Percentiles rank a stretch among this genome's conserved stretches.
Conservation (phyloP, 164 flowering plant genomes). For the Protea cynaroides region DNA sequence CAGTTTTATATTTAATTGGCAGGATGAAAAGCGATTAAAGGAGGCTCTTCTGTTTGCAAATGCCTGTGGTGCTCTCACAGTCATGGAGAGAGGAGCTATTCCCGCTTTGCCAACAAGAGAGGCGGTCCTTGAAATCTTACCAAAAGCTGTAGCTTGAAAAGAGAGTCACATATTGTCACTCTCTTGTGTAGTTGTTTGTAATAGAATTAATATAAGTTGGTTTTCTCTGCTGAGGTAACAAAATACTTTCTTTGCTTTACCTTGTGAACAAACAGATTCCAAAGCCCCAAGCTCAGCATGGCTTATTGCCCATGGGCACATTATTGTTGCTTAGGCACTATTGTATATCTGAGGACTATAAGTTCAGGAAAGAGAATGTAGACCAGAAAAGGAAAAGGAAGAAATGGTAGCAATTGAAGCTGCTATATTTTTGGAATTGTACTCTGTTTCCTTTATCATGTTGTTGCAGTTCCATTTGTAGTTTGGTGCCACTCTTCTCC, state of each 20-base stretch:
- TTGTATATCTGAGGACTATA: too few relatives aligned
- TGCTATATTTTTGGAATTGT: too few relatives aligned
- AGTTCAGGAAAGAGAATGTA: too few relatives aligned
- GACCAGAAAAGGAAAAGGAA: too few relatives aligned
- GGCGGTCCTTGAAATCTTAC: constrained; percentile 28
- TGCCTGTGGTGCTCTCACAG: constrained; percentile 87
- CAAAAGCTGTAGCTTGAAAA: constrained; percentile 21
- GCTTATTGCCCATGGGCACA: too few relatives aligned
- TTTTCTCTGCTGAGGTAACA: constrained; percentile 1
- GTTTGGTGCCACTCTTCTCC: too few relatives aligned
- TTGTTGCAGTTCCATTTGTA: too few relatives aligned
- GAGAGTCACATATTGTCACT: background rate
- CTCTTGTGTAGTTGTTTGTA: constrained; percentile 9
- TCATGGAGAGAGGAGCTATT: constrained; percentile 70
- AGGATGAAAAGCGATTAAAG: constrained; percentile 68
- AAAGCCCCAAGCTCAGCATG: background rate
- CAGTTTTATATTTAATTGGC: constrained; percentile 11
- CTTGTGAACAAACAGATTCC: background rate
- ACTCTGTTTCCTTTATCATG: too few relatives aligned
- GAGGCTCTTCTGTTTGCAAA: constrained; percentile 82
- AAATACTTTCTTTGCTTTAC: background rate
- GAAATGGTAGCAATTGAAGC: too few relatives aligned
- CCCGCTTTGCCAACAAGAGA: constrained; percentile 54
- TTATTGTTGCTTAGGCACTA: too few relatives aligned
- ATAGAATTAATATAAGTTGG: background rate